Conservation (phyloP, 2,329 filamentous ascomycete species). For the Monosporascus sp. region DNA sequence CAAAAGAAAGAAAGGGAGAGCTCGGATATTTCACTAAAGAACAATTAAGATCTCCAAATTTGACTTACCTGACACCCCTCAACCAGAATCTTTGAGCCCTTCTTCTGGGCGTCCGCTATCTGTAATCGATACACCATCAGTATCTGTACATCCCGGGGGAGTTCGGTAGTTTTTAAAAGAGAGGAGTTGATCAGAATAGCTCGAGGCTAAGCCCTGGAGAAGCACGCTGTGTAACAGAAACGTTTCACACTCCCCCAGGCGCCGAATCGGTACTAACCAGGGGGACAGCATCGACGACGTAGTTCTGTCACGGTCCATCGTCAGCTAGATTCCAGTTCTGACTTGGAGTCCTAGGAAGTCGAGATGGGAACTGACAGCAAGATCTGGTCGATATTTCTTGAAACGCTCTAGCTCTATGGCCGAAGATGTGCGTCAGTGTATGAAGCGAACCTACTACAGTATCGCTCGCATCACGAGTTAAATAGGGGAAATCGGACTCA, state of each 20-base stretch:
- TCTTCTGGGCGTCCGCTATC: slow-evolving; percentile 36
- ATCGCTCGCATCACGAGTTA: slow-evolving; percentile 41
- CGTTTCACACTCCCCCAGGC: slow-evolving; percentile 34
- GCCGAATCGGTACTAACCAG: slow-evolving; percentile 55
- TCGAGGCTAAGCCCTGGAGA: too few relatives aligned
- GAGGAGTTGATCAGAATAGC: too few relatives aligned
- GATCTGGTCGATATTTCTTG: slow-evolving; percentile 53
- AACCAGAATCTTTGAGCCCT: slow-evolving; percentile 49
- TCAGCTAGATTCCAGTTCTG: slow-evolving; percentile 34
- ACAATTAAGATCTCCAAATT: slow-evolving; percentile 33
- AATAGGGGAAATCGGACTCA: not conserved
- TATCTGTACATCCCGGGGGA: slow-evolving; percentile 51
- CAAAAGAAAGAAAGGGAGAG: not conserved
- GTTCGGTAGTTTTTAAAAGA: too few relatives aligned
- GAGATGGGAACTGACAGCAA: slow-evolving; percentile 14
- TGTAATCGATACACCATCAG: not conserved
- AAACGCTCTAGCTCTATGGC: slow-evolving; percentile 32
- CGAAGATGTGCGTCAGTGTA: slow-evolving; percentile 61
- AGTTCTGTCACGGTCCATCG: slow-evolving; percentile 30
- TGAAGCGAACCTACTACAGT: slow-evolving; percentile 50
- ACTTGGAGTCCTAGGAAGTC: not conserved
- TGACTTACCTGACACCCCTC: slow-evolving; percentile 36
- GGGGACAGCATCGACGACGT: slow-evolving; percentile 60
- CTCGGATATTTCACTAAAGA: not conserved
- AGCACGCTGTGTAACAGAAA: too few relatives aligned